phyloP scores from a whole-genome alignment of 2,329 filamentous ascomycete species.

The Calonectria honghensis region DNA sequence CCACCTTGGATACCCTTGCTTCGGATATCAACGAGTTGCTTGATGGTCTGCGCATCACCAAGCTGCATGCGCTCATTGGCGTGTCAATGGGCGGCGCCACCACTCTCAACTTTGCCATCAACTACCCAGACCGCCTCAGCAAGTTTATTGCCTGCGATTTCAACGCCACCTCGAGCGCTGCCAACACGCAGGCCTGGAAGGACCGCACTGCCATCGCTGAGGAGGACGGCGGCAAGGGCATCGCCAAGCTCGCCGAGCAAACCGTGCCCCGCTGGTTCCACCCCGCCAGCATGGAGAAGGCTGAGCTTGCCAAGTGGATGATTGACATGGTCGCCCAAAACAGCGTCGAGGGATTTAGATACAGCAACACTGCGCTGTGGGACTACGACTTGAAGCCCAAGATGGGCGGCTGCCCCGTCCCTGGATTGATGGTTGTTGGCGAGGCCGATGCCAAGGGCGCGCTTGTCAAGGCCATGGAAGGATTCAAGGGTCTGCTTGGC shows the following conservation, averaged over 20 bases:
- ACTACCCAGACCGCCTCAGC: conserved; percentile 74
- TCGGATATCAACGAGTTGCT: conserved; percentile 81
- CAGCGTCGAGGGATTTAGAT: conserved; percentile 80
- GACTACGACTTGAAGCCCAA: conserved; percentile 79
- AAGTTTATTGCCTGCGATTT: conserved; percentile 86
- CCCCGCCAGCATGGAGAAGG: conserved; percentile 67
- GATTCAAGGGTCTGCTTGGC: conserved; percentile 78
- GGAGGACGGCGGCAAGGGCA: conserved; percentile 72
- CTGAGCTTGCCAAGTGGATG: conserved; percentile 72
- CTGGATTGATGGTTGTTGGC: conserved; percentile 82
- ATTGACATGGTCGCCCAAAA: conserved; percentile 82
- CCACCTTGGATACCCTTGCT: conserved; percentile 79
- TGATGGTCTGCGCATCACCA: conserved; percentile 79
- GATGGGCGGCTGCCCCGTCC: conserved; percentile 73
- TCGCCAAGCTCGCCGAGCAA: conserved; percentile 79
- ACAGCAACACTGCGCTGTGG: conserved; percentile 82
- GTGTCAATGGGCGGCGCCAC: conserved; percentile 90
- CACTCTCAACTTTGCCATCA: conserved; percentile 82
- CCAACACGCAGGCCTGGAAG: conserved; percentile 87
- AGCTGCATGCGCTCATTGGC: conserved; percentile 81
- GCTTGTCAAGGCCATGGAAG: conserved; percentile 86
- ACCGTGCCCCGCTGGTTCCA: conserved; percentile 90
- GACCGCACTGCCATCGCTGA: conserved; percentile 83
- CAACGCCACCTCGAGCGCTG: conserved; percentile 81
- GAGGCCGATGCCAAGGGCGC: conserved; percentile 82